Conservation (phyloP, 306 rosid species). For the Ammopiptanthus mongolicus region DNA sequence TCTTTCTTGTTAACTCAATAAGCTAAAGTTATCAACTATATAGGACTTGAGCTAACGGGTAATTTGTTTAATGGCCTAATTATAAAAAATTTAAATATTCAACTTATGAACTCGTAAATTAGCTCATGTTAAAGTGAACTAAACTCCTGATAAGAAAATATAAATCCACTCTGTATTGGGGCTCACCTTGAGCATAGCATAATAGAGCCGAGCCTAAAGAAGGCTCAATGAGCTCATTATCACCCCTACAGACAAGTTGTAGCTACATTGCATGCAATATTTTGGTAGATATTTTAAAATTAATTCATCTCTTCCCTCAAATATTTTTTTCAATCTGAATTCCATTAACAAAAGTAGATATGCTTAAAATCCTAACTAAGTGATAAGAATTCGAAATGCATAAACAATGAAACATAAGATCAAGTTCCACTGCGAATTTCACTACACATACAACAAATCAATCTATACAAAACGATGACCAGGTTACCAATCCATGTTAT, state of each 20-base stretch:
- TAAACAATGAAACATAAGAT: not conserved
- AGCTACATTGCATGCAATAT: not conserved
- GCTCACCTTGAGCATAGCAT: not conserved
- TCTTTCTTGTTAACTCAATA: too few species aligned
- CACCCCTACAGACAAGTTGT: not conserved
- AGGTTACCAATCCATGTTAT: conserved; percentile 24
- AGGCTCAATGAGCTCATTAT: not conserved
- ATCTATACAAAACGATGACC: conserved; percentile 27
- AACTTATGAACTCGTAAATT: too few species aligned
- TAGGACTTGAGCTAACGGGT: too few species aligned
- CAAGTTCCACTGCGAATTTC: conserved; percentile 4
- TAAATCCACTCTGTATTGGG: not conserved
- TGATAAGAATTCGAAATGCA: conserved; percentile 6
- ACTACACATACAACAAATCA: conserved; percentile 19
- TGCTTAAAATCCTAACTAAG: not conserved
- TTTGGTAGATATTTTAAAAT: not conserved
- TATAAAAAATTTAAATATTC: not conserved
- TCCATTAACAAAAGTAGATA: not conserved
- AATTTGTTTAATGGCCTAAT: not conserved
- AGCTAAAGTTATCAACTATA: too few species aligned
- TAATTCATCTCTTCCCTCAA: conserved; percentile 3
- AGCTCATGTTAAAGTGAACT: not conserved
- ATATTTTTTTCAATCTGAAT: not conserved
- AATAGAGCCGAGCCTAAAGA: not conserved
- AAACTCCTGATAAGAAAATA: too few species aligned